Evolutionary conservation across 345 rosid genomes (phyloP).

Genomic region (Erysimum cheiranthoides): DNA sequence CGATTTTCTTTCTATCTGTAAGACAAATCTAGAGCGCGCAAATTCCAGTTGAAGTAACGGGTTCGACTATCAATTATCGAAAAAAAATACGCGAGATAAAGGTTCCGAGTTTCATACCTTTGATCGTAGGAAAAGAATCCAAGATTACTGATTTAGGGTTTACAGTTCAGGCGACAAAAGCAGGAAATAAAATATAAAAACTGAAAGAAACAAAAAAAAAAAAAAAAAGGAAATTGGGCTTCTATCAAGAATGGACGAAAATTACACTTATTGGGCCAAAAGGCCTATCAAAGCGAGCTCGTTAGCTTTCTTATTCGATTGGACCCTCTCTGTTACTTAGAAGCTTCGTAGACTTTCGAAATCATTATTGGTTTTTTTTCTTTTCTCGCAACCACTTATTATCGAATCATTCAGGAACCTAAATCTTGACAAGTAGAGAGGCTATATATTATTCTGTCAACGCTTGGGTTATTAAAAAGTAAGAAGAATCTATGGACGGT

Average conservation of each 20-base stretch:
- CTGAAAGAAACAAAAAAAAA: too few relatives aligned
- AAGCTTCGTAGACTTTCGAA: background rate
- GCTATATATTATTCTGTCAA: constrained; percentile 37
- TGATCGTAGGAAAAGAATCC: constrained; percentile 24
- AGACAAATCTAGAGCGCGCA: background rate
- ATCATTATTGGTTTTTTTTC: background rate
- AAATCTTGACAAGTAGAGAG: constrained; percentile 36
- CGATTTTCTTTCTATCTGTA: background rate
- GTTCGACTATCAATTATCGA: background rate
- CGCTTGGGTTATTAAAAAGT: constrained; percentile 17
- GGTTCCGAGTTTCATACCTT: constrained; percentile 28
- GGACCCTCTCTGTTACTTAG: background rate
- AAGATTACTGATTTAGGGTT: constrained; percentile 40
- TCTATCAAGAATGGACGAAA: background rate
- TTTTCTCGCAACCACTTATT: too few relatives aligned
- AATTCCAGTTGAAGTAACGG: background rate
- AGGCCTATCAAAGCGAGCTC: background rate
- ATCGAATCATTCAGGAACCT: constrained; percentile 14
- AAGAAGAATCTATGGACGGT: constrained; percentile 18
- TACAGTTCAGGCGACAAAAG: background rate
- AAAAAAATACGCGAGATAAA: background rate
- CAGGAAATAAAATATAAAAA: background rate
- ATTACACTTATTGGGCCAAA: background rate
- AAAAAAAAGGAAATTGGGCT: background rate
- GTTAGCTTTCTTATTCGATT: background rate